Conservation (phyloP, 495 filamentous ascomycete species). For the Mytilinidion resinicola region DNA sequence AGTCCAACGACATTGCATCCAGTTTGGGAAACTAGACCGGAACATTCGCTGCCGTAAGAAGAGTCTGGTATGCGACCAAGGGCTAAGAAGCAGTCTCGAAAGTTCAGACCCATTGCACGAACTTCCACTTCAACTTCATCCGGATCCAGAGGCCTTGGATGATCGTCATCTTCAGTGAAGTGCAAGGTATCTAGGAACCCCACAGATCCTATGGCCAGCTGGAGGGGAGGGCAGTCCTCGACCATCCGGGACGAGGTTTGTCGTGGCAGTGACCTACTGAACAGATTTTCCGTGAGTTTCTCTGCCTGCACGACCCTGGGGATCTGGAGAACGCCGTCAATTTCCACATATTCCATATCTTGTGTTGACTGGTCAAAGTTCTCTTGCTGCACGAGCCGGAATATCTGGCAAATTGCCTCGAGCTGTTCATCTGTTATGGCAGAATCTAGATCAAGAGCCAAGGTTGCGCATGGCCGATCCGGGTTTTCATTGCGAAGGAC, state of each 20-base stretch:
- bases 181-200: slow-evolving; percentile 4
- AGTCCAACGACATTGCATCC: slow-evolving; percentile 7
- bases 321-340: slow-evolving; percentile 1
- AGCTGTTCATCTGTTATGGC: not conserved
- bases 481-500: slow-evolving; percentile 12
- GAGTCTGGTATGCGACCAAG: slow-evolving; percentile 1
- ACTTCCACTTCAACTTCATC: slow-evolving; percentile 11
- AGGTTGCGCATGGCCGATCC: not conserved
- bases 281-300: not conserved
- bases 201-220: slow-evolving; percentile 1
- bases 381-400: not conserved
- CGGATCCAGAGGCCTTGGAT: not conserved
- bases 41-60: slow-evolving; percentile 1
- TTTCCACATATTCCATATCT: slow-evolving; percentile 12
- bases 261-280: not conserved
- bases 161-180: slow-evolving; percentile 2
- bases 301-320: slow-evolving; percentile 2
- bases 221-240: slow-evolving; percentile 1
- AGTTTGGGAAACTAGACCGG: not conserved
- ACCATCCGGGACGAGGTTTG: not conserved
- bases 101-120: not conserved
- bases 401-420: not conserved
- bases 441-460: not conserved
- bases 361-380: not conserved
- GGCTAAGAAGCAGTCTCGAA: slow-evolving; percentile 8